Base-by-base conservation (phyloP, 2,329 filamentous ascomycete species). In the Graphilbum sp. region DNA sequence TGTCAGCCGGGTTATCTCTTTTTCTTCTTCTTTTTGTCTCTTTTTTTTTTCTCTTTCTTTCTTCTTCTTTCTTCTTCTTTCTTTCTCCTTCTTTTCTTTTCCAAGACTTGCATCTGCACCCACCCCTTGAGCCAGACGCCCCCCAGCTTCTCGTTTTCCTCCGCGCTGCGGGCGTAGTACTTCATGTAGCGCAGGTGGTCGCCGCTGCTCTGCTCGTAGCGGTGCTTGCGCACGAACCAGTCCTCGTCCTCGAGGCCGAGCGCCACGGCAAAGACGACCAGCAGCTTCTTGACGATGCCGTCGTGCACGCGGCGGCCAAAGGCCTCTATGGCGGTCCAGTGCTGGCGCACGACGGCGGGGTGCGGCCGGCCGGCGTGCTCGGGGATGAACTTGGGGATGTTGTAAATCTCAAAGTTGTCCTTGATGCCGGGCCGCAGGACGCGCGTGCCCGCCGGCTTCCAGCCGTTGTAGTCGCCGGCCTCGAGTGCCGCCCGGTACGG, bases 161-260 rank as follows among this genome's bases (percentile, higher is more conserved):
- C 40, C 23, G 38, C 38, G 23, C 35, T 38, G n/a, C 66, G 61
- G 0, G 58, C 54, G 15, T 60, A 56, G 46, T 74, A 74, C 35
- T 66, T 59, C 69, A 74, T 74, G 51, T 73, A 74, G 3, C 72
- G 63, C 29, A 73, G 59, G 46, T 75, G 69, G 39, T 69, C 64
- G 40, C 73, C 69, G 21, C 63, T 61, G 19, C 63, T 59, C 34
- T 62, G 56, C 4, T 72, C 63, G 46, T 74, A 77, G 2, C 55
- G 57, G 47, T 76, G 72, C 34, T 65, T 59, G 5, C 61, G 61
- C 11, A 68, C 62, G 3, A 77, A 59, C 40, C 66, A 61, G 3
- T 74, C 63, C 47, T 76, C 70, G 29, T 70, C 64, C 0, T n/a
- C n/a, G n/a, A 77, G 56, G 46, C 75, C 60, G 0, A 77, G 60